Conservation (phyloP, 2,329 filamentous ascomycete genomes). For the Phymatotrichopsis omnivora region DNA sequence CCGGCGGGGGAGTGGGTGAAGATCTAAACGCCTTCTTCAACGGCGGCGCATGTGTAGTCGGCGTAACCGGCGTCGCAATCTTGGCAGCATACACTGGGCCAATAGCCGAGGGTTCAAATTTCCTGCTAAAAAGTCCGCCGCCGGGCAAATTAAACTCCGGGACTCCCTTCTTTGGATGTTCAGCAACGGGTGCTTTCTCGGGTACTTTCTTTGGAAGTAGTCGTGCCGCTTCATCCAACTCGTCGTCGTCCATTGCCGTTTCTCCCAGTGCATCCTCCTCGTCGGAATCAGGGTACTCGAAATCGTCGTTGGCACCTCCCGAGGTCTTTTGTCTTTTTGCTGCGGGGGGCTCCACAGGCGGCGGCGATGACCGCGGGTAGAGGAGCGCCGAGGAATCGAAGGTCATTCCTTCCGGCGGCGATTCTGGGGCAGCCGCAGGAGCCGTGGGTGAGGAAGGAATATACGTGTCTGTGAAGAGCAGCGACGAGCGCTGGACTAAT, state of each 20-base stretch:
- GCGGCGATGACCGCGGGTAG: slow-evolving; percentile 22
- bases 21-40: no score
- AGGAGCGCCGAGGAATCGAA: slow-evolving; percentile 17
- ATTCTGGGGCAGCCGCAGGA: slow-evolving; percentile 11
- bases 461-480: not conserved
- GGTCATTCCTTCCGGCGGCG: not conserved
- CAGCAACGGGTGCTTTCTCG: not conserved
- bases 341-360: slow-evolving; percentile 4
- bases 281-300: slow-evolving; percentile 22
- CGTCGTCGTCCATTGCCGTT: not conserved
- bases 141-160: slow-evolving; percentile 15
- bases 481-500: no score
- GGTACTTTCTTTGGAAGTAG: not conserved
- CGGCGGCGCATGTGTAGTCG: no score
- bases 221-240: slow-evolving; percentile 2
- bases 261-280: slow-evolving; percentile 12
- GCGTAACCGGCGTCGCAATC: no score
- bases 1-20: no score
- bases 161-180: slow-evolving; percentile 8
- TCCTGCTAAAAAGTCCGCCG: slow-evolving; percentile 18
- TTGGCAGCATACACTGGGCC: no score
- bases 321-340: slow-evolving; percentile 3
- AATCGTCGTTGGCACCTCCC: slow-evolving; percentile 7
- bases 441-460: not conserved
- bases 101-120: slow-evolving; percentile 10